Base-by-base conservation (phyloP, 805 yeast genomes). In the Priceomyces melissophilus region DNA sequence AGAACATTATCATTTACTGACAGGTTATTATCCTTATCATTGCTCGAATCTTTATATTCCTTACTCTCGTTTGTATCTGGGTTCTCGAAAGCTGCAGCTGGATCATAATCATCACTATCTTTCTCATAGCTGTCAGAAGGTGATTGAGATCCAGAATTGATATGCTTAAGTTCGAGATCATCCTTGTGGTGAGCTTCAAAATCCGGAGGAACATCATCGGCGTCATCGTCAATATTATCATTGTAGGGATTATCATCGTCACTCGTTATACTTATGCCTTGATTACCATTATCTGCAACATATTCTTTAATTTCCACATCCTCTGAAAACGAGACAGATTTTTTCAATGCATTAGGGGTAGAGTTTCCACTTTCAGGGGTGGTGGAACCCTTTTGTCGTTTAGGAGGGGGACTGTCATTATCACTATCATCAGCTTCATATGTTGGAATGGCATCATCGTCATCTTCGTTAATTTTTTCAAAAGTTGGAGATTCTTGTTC, bases 261-360 rank as follows among this genome's bases (percentile, higher is more conserved):
- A 20, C 51, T 50, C n/a, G 48, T 48, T 9, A 57, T 52, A 27
- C 53, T 51, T 23, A 52, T 50, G 8, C 38, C 45, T 23, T 53
- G 57, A 3, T 57, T 47, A 23, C 57, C 55, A n/a, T 65, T 70
- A 35, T 68, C 74, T 6, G 66, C 47, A 23, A 62, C 68, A 41
- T 54, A 69, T 45, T 69, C 75, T 44, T 69, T 69, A 25, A 69
- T 57, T 47, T 69, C 68, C 12, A 69, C 55, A 32, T 67, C 66
- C 38, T 68, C 73, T 0, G 71, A 61, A 41, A 69, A 69, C 20
- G 73, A 73, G 6, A 69, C 75, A 4, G 54, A 42, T 30, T 65
- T 55, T 40, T 62, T 65, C 25, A 48, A 32, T 6, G 52, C 41
- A 9, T 54, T 44, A 6, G 61, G 58, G n/a, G 64, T 51, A 2